Base-by-base conservation (phyloP, 2,329 filamentous ascomycete genomes). In the Aspergillus sp. region DNA sequence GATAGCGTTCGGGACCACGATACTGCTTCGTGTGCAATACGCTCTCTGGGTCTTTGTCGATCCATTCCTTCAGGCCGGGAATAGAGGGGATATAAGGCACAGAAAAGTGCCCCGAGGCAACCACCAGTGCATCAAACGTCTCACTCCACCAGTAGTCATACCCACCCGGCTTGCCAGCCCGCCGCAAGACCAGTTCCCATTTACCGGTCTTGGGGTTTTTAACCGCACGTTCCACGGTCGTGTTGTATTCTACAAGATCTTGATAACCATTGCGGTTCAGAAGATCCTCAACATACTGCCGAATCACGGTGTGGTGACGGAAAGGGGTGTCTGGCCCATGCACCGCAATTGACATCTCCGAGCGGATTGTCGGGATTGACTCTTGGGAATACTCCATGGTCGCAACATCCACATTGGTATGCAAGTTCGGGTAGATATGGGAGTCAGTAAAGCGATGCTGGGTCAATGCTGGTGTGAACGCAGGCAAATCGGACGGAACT, bases 131-230 rank as follows among this genome's bases (percentile, higher is more conserved):
- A 65, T 89, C 87, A 58, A 88, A 89, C 28, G 75, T 76, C 68
- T 89, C 87, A 0, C 74, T 75, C 86, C 86, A 88, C 86, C 87
- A 89, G 61, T 83, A 82, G 65, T 89, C 84, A 43, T 73, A 71
- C 13, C 71, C 75, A 12, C 47, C 53, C 2, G 57, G 45, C 23
- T 32, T 63, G 8, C 65, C 70, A 6, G 73, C 67, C 39, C 78
- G 78, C 15, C 85, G 77, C 23, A 89, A 68, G 1, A 80, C 83
- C 2, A 87, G 65, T 43, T 78, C 78, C 86, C 82, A 89, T 72
- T 82, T 82, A 0, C 71, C 65, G 0, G 75, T 76, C 0, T 78
- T 67, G 65, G 86, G 85, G 32, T 85, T 80, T 48, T 77, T 76
- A 6, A 70, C 62, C 0, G 80, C 84, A 4, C 79, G 74, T 71